Base-by-base conservation (phyloP, 192 early-diverging fungal species). In the Powellomyces hirtus region DNA sequence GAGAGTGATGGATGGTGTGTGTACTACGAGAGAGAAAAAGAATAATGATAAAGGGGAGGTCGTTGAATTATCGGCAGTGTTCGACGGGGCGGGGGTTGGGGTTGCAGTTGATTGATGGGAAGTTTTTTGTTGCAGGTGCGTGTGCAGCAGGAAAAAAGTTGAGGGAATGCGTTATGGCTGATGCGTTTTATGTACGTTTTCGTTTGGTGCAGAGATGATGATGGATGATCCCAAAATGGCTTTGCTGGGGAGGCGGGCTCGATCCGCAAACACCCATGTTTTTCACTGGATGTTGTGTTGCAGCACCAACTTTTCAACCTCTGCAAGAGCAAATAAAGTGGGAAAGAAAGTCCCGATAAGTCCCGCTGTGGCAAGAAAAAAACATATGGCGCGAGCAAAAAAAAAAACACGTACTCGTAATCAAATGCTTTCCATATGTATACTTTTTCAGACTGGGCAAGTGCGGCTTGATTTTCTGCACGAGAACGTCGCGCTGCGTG, bases 341-440 rank as follows among this genome's bases (percentile, higher is more conserved):
- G 4, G 35, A 8, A 14, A 6, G 37, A 8, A 16, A 46, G 30
- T 52, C 3, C n/a, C n/a, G n/a, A n/a, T n/a, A n/a, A n/a, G n/a
- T n/a, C n/a, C n/a, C n/a, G n/a, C n/a, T n/a, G n/a, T n/a, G 18
- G 8, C 0, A 38, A 60, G 13, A 65, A 14, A 7, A 16, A 1
- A 10, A 26, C 7, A 46, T 18, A 30, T 10, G 35, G 26, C 49
- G 4, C 4, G 14, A 31, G 31, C 37, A 50, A 60, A 30, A 72
- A 22, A 37, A 34, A 34, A 33, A 62, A 49, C 20, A 78, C 71
- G 42, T 75, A 83, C 81, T 91, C 62, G 77, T 82, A 73, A 97
- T 98, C 27, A 98, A 81, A 66, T 97, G 95, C 77, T 98, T 98
- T 64, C 95, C 95, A 75, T 98, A 98, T 29, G 95, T 97, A 76